A percentile compares a stretch with the other conserved stretches of the same genome.
Conservation (phyloP, 2,329 filamentous ascomycete genomes). For the Microdochium paspali region DNA sequence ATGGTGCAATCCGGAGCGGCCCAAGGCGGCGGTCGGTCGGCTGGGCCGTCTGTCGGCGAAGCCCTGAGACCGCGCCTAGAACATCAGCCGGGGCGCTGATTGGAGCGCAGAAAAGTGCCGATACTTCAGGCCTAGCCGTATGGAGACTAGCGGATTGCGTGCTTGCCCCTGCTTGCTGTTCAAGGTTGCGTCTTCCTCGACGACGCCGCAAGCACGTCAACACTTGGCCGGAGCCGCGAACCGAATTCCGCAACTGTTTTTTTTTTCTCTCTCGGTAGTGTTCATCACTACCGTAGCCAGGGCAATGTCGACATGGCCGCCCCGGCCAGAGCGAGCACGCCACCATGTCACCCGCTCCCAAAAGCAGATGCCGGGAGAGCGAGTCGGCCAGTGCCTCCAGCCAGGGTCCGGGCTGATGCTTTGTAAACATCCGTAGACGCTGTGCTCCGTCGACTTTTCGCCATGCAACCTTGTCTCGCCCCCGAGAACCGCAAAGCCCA, state of each 20-base stretch:
- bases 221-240: background rate
- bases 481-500: background rate
- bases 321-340: background rate
- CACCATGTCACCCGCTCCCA: background rate
- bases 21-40: background rate
- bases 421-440: background rate
- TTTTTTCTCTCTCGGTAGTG: background rate
- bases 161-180: slow-evolving; percentile 6
- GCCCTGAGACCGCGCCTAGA: background rate
- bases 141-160: slow-evolving; percentile 12
- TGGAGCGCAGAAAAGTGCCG: background rate
- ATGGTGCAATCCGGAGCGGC: background rate
- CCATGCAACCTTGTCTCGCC: background rate
- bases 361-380: background rate
- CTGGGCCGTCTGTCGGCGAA: background rate
- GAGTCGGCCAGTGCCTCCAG: too few relatives aligned
- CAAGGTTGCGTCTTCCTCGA: background rate
- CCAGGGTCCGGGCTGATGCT: background rate
- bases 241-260: too few relatives aligned
- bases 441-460: background rate
- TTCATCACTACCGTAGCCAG: background rate
- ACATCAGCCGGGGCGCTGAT: background rate
- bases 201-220: background rate
- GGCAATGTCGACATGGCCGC: too few relatives aligned
- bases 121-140: background rate